Base-by-base conservation (phyloP, 345 rosid species). In the Pistacia vera region DNA sequence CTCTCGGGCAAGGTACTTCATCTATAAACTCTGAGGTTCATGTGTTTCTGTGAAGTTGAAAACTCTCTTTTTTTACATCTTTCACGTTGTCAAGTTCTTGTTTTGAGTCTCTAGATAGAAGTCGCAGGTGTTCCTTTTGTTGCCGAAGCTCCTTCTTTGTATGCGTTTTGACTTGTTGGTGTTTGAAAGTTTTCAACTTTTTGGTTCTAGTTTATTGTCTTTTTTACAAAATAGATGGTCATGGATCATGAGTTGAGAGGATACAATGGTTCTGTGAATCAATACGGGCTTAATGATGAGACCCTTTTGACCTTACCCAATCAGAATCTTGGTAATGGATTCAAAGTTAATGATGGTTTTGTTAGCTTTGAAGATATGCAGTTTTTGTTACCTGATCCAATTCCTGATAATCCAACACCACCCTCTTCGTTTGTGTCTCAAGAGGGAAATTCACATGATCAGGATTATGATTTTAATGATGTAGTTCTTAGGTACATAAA, bases 381-480 rank as follows among this genome's bases (percentile, higher is more conserved):
- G 70, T 72, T 41, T 65, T 25, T 65, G 74, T 83, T 59, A 3
- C 76, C 77, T 56, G 72, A 63, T 77, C 28, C 77, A 58, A 41
- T 54, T 44, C 56, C 41, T 1, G 30, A 5, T 17, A 64, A 62
- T 60, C 38, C 69, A 51, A 65, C 8, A 0, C 36, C 8, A 0
- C 36, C 59, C 16, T 66, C 81, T 2, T 60, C 63, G 8, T 41
- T 66, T 36, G 55, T 11, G 70, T 67, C 9, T 55, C 84, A 71
- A 56, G 75, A 75, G 63, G 84, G 64, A 44, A 77, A 88, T 74
- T 81, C 65, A 0, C 80, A 54, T 7, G 86, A 54, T 54, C 57
- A 86, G 52, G 92, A 86, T 77, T 83, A 64, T 74, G 90, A 88
- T 70, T 87, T 85, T 46, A 88, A 85, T 62, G 90, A 90, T 65